A percentile compares a stretch with the other conserved stretches of the same genome.
Conservation (phyloP, 176 grass and related monocot species). For the Tillandsia leiboldiana region DNA sequence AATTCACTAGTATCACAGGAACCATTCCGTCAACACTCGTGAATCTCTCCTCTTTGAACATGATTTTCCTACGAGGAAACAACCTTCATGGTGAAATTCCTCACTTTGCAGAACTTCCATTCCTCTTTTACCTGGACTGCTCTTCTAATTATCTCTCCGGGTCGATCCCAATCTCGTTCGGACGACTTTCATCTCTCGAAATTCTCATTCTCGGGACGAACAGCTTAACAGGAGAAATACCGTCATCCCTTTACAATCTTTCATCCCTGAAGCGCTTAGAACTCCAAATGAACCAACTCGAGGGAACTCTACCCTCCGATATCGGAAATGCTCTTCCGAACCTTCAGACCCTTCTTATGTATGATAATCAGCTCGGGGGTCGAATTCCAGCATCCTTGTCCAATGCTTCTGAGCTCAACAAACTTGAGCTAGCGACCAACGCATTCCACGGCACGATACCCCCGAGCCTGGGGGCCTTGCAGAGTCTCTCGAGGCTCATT, state of each 20-base stretch:
- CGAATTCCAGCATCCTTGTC: slow-evolving; percentile 17
- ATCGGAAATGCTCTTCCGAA: slow-evolving; percentile 29
- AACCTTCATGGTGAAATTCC: too few species aligned
- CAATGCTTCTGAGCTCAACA: slow-evolving; percentile 11
- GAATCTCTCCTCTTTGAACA: background rate
- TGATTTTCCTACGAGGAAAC: too few species aligned
- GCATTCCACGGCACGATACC: slow-evolving; percentile 27
- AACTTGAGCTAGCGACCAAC: background rate
- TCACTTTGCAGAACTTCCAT: too few species aligned
- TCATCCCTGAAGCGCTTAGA: background rate
- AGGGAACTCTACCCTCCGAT: slow-evolving; percentile 9
- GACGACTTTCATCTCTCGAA: background rate
- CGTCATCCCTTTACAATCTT: slow-evolving; percentile 15
- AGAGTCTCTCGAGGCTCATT: background rate
- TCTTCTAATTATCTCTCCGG: background rate
- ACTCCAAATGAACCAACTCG: slow-evolving; percentile 11
- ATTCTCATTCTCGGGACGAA: slow-evolving; percentile 3
- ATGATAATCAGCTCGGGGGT: slow-evolving; percentile 13
- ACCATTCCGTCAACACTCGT: background rate
- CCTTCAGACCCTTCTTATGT: background rate
- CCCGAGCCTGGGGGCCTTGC: slow-evolving; percentile 18
- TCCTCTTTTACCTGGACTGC: too few species aligned
- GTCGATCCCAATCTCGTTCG: background rate
- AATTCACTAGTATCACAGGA: background rate
- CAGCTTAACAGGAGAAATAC: slow-evolving; percentile 17